Evolutionary conservation across 257 asterid species (phyloP).

Genomic region (Fraxinus americana): DNA sequence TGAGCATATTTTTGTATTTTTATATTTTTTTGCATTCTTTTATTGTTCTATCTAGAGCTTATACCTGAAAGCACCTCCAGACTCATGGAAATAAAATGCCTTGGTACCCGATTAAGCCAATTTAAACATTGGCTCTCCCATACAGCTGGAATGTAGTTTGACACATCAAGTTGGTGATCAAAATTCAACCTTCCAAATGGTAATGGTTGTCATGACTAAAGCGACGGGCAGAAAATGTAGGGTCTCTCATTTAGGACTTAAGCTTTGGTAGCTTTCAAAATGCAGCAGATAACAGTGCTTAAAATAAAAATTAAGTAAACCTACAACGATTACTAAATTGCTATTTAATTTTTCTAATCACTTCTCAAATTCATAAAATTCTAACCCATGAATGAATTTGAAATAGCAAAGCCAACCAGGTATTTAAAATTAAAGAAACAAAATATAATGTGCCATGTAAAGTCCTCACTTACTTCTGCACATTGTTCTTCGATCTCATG

Average conservation of each 20-base stretch:
- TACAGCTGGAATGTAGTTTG: constrained; percentile 15
- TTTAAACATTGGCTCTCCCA: not conserved
- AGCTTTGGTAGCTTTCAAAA: not conserved
- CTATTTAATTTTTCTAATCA: not conserved
- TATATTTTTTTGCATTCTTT: too few species aligned
- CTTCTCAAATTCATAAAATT: constrained; percentile 4
- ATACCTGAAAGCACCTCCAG: too few species aligned
- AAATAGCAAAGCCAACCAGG: constrained; percentile 12
- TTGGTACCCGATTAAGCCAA: too few species aligned
- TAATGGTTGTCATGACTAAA: not conserved
- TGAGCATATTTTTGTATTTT: too few species aligned
- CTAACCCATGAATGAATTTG: constrained; percentile 2
- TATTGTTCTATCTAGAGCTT: too few species aligned
- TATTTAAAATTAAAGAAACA: not conserved
- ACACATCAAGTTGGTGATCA: constrained; percentile 1
- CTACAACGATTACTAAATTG: not conserved
- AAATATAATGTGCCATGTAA: not conserved
- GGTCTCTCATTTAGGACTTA: not conserved
- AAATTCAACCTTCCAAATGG: not conserved
- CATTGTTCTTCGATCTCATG: constrained; percentile 98
- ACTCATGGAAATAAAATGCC: too few species aligned
- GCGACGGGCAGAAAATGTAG: constrained; percentile 1
- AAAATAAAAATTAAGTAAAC: not conserved
- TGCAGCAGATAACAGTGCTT: not conserved
- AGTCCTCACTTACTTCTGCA: constrained; percentile 55